Conservation (phyloP, 768 basidiomycete species). For the Pleurotus pulmonarius region DNA sequence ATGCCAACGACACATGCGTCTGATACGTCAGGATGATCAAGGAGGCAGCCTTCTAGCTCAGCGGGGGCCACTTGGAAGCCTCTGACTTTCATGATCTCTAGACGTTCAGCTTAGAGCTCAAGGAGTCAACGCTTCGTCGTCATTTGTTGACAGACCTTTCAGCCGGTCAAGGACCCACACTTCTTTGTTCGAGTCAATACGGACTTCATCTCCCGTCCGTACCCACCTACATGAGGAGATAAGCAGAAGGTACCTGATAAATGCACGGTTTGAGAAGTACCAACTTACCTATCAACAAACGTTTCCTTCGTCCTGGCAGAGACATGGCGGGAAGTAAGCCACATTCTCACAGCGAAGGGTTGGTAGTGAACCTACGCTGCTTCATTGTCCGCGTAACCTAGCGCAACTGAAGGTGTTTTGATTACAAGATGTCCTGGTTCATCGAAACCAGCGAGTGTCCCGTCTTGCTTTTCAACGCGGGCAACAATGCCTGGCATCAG, state of each 20-base stretch:
- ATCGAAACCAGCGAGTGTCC: slow-evolving; percentile 46
- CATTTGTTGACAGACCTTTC: slow-evolving; percentile 28
- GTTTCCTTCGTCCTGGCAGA: slow-evolving; percentile 57
- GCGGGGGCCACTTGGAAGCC: slow-evolving; percentile 27
- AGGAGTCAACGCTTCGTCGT: too few relatives aligned
- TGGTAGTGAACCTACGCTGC: slow-evolving; percentile 50
- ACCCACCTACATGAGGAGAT: slow-evolving; percentile 29
- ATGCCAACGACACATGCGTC: slow-evolving; percentile 44
- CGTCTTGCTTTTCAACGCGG: slow-evolving; percentile 55
- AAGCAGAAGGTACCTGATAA: neutral
- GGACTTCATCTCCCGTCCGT: slow-evolving; percentile 46
- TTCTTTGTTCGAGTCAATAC: slow-evolving; percentile 39
- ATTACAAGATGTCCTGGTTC: slow-evolving; percentile 62
- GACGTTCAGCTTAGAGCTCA: neutral
- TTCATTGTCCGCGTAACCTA: slow-evolving; percentile 55
- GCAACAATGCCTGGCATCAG: slow-evolving; percentile 53
- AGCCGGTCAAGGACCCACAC: slow-evolving; percentile 50
- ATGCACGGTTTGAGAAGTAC: neutral
- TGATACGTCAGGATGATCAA: slow-evolving; percentile 35
- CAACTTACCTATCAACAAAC: slow-evolving; percentile 57
- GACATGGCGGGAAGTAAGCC: neutral
- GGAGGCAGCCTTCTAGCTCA: slow-evolving; percentile 40
- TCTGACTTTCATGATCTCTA: slow-evolving; percentile 19
- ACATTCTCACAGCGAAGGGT: too few relatives aligned
- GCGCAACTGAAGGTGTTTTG: slow-evolving; percentile 48